Evolutionary conservation across 2,329 filamentous ascomycete genomes (phyloP), one percentile per base, ranked within the genome.

Genomic region (Coniochaeta ligniaria): DNA sequence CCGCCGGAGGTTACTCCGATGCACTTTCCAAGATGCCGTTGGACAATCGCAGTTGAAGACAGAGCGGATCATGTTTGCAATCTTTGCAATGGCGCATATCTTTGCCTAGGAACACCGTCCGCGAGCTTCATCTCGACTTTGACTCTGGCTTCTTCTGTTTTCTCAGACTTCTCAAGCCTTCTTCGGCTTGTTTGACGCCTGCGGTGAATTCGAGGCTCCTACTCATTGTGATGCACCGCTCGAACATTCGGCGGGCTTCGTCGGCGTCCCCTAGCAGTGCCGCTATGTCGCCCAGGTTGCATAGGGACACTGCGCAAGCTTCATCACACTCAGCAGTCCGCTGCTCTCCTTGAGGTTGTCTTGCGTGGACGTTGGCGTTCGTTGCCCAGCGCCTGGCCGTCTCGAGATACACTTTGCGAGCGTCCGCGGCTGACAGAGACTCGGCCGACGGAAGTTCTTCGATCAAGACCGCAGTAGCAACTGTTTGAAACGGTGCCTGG

Each of bases 201-300:
- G 80, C 74, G 0, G 75, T 67, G 62, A 86, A 85, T 0, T 75
- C 78, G 52, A 87, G 70, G 65, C 76, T 78, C 65, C 76, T 78
- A 63, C 84, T 82, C 71, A 94, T 72, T 22, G 80, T 80, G 59
- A 84, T 81, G 11, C 90, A 88, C 70, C 96, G 84, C 59, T 81
- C 76, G 69, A 90, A 96, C 69, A 83, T 83, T 66, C 79, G 80
- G 67, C 81, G 81, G 1, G 94, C 92, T 65, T 89, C 81, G 4
- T 77, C 76, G 1, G 79, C 68, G 66, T 90, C 82, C 1, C 89
- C 88, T 62, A 87, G 75, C 83, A 95, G 87, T 65, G 90, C 86
- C 0, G 90, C 88, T 66, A 97, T 88, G 67, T 96, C 90, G 26
- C 87, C 94, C 59, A 96, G 83, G 70, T 96, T 96, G 73, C 91